Percentiles rank a stretch among this genome's conserved stretches.
Evolutionary conservation across 768 basidiomycete species (phyloP).

Genomic region (Suillus clintonianus): DNA sequence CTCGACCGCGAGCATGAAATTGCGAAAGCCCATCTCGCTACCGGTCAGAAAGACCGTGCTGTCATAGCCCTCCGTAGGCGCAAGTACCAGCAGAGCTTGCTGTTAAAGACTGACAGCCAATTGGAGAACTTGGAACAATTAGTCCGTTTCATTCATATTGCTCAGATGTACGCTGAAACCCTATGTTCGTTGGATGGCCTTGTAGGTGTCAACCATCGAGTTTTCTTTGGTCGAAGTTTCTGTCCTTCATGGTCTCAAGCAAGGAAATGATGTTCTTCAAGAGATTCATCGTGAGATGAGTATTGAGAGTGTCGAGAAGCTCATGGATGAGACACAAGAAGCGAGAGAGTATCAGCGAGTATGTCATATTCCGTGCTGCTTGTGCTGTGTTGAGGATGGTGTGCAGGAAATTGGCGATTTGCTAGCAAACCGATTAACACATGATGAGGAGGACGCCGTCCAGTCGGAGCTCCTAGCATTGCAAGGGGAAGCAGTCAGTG

Average conservation of each 20-base stretch:
- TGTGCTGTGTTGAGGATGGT: conserved; percentile 1
- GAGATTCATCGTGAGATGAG: conserved; percentile 95
- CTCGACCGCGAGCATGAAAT: conserved; percentile 89
- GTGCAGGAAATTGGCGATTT: conserved; percentile 88
- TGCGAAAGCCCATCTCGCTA: conserved; percentile 77
- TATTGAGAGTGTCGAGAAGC: conserved; percentile 87
- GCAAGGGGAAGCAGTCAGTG: conserved; percentile 57
- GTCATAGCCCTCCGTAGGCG: conserved; percentile 83
- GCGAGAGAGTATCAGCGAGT: conserved; percentile 91
- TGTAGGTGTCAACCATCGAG: conserved; percentile 92
- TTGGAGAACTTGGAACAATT: conserved; percentile 87
- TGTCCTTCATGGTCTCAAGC: conserved; percentile 88
- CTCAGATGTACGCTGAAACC: neutral
- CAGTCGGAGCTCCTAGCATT: conserved; percentile 77
- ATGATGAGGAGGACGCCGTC: conserved; percentile 94
- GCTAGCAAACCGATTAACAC: conserved; percentile 75
- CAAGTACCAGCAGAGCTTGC: conserved; percentile 90
- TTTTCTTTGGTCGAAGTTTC: conserved; percentile 94
- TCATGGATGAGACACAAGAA: conserved; percentile 91
- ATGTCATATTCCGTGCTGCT: conserved; percentile 17
- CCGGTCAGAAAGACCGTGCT: conserved; percentile 86
- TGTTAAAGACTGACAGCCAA: conserved; percentile 88
- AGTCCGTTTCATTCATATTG: conserved; percentile 44
- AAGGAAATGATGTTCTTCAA: conserved; percentile 91
- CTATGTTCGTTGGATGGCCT: neutral